These are phyloP conservation scores for Athelia psychrophila DNA, from an alignment of 1,284 basidiomycete species.

Conservation along the genomic window DNA sequence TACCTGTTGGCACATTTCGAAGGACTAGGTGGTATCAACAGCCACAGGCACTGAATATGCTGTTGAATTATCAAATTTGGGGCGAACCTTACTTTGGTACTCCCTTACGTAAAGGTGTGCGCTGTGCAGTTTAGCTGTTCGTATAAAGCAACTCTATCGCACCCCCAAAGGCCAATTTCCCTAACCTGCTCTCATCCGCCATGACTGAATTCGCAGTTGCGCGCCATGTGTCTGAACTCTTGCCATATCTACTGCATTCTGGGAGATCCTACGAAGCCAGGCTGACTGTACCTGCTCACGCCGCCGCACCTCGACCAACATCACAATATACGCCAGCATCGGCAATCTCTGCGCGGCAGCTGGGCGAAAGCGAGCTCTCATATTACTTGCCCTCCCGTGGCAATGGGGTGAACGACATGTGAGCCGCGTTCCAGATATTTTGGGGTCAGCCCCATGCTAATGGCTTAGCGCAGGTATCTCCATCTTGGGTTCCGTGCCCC, in stretches of 20 bases:
- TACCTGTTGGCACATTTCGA: too few relatives aligned
- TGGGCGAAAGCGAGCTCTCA: slow-evolving; percentile 66
- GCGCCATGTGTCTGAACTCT: neutral
- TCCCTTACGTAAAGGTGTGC: too few relatives aligned
- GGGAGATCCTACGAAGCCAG: slow-evolving; percentile 25
- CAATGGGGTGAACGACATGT: slow-evolving; percentile 84
- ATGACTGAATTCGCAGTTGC: neutral
- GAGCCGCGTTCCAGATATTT: slow-evolving; percentile 19
- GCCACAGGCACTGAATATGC: too few relatives aligned
- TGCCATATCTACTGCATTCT: slow-evolving; percentile 19
- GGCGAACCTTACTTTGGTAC: too few relatives aligned
- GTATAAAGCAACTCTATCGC: too few relatives aligned
- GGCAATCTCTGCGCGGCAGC: slow-evolving; percentile 39
- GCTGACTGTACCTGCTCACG: slow-evolving; percentile 22
- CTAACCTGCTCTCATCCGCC: too few relatives aligned
- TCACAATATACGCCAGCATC: too few relatives aligned
- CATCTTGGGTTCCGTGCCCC: slow-evolving; percentile 64
- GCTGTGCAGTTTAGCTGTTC: too few relatives aligned
- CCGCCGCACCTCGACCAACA: too few relatives aligned
- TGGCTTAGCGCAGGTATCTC: slow-evolving; percentile 48
- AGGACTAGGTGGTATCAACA: too few relatives aligned
- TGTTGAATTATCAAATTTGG: too few relatives aligned
- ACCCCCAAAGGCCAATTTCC: too few relatives aligned
- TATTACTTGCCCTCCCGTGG: slow-evolving; percentile 74
- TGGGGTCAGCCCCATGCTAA: slow-evolving; percentile 1